Percentiles rank a stretch among this genome's conserved stretches.
These are phyloP conservation scores for Boletus fagicola DNA, from an alignment of 768 basidiomycete species.

Conservation along the genomic window DNA sequence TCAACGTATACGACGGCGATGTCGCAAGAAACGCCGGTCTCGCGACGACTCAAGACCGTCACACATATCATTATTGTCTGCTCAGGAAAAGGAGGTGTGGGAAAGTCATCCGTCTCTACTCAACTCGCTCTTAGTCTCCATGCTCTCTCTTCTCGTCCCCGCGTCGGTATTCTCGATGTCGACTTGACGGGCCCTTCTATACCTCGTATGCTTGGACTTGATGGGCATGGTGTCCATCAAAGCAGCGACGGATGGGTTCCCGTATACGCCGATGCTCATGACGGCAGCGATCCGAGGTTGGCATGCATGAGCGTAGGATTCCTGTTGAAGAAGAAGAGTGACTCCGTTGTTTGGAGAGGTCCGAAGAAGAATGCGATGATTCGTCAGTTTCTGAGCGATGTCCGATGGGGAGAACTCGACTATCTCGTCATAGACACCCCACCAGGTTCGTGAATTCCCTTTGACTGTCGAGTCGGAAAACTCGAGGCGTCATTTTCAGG, in stretches of 20 bases:
- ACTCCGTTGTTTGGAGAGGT: slow-evolving; percentile 97
- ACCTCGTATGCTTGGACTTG: slow-evolving; percentile 91
- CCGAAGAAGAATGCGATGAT: slow-evolving; percentile 99
- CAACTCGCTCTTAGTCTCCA: slow-evolving; percentile 90
- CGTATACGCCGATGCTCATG: slow-evolving; percentile 76
- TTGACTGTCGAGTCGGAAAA: slow-evolving; percentile 1
- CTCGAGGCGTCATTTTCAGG: slow-evolving; percentile 47
- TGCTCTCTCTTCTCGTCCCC: slow-evolving; percentile 59
- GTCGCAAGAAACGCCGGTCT: slow-evolving; percentile 55
- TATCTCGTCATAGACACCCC: slow-evolving; percentile 95
- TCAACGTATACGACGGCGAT: slow-evolving; percentile 10
- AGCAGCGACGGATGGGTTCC: slow-evolving; percentile 98
- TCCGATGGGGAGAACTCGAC: slow-evolving; percentile 93
- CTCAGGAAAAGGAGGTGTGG: slow-evolving; percentile 97
- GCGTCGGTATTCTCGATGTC: slow-evolving; percentile 88
- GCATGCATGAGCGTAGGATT: slow-evolving; percentile 98
- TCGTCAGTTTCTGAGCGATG: slow-evolving; percentile 89
- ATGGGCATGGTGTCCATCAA: slow-evolving; percentile 85
- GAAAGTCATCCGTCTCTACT: slow-evolving; percentile 93
- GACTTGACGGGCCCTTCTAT: slow-evolving; percentile 95
- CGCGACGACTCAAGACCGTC: slow-evolving; percentile 67
- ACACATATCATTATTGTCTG: slow-evolving; percentile 89
- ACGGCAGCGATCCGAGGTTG: slow-evolving; percentile 61
- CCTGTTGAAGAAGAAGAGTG: slow-evolving; percentile 82
- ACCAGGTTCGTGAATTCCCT: slow-evolving; percentile 62